Conservation (phyloP, 768 basidiomycete genomes). For the Phlebiopsis flavidoalba region DNA sequence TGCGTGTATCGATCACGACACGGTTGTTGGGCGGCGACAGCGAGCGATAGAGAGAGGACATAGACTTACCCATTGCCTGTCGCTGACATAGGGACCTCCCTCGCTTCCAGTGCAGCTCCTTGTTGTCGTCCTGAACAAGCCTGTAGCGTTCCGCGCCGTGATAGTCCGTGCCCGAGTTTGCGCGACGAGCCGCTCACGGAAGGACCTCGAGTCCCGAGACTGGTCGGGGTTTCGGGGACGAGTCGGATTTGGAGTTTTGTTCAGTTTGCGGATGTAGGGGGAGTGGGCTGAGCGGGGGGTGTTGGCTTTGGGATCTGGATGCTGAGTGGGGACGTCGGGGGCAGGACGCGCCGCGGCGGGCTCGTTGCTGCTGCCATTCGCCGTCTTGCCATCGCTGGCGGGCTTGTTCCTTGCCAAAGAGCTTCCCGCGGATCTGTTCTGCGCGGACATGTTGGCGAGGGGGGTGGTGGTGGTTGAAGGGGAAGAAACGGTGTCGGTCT, state of each 20-base stretch:
- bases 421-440: conserved; percentile 68
- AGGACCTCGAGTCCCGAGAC: conserved; percentile 25
- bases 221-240: conserved; percentile 8
- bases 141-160: conserved; percentile 79
- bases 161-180: conserved; percentile 64
- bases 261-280: conserved; percentile 39
- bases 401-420: conserved; percentile 46
- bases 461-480: conserved; percentile 10
- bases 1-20: neutral
- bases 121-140: conserved; percentile 75
- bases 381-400: conserved; percentile 18
- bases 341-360: conserved; percentile 20
- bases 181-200: conserved; percentile 64
- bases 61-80: conserved; percentile 88
- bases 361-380: conserved; percentile 13
- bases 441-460: conserved; percentile 37
- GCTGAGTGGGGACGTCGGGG: conserved; percentile 37
- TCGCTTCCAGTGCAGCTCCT: conserved; percentile 91
- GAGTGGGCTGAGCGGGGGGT: conserved; percentile 30
- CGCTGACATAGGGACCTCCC: conserved; percentile 98
- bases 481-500: neutral
- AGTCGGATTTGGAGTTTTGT: conserved; percentile 26
- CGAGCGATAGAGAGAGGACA: neutral
- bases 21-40: neutral
- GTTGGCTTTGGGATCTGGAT: conserved; percentile 65